Base-by-base conservation (phyloP, 768 basidiomycete species). In the Pisolithus albus region DNA sequence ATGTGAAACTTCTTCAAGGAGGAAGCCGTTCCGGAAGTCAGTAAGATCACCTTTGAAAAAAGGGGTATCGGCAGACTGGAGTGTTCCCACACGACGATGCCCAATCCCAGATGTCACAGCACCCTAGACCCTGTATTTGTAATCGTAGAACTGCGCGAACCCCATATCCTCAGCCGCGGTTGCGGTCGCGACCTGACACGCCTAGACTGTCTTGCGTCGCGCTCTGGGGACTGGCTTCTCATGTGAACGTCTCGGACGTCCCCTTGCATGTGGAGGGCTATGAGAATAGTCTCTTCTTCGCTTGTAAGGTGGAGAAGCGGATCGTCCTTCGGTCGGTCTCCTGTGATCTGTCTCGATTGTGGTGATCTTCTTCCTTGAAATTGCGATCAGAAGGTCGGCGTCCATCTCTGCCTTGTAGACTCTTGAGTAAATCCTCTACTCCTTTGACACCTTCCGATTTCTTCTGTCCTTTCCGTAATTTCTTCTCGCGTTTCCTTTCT, bases 401-500 rank as follows among this genome's bases (percentile, higher is more conserved):
- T 32, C 13, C 32, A 9, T 61, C 65, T 11, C 44, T 61, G 19
- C 69, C 61, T 32, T 65, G 68, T 44, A 86, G 65, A 40, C 69
- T 76, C 55, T 65, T 78, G 54, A 89, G 65, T 50, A 89, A 59
- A n/a, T 76, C 77, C 63, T 89, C 83, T 5, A 87, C 86, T 16
- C 76, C 86, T 57, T 71, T 77, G 61, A 85, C 61, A 0, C 77
- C 85, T 11, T 78, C 79, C 16, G 84, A 85, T 59, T 82, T 84
- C 26, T 54, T 62, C 52, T 67, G 63, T 23, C 59, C 61, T 57
- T 83, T 84, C 56, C 72, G 75, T 44, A 71, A 70, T 62, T 79
- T 90, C 64, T 80, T 88, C 67, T 80, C 81, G 59, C 75, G 80
- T 68, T 83, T 92, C 53, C 78, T 77, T 42, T 83, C 87, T 66